These are phyloP conservation scores for Coemansia sp. DNA, from an alignment of 192 early-diverging fungal species.

Conservation along the genomic window DNA sequence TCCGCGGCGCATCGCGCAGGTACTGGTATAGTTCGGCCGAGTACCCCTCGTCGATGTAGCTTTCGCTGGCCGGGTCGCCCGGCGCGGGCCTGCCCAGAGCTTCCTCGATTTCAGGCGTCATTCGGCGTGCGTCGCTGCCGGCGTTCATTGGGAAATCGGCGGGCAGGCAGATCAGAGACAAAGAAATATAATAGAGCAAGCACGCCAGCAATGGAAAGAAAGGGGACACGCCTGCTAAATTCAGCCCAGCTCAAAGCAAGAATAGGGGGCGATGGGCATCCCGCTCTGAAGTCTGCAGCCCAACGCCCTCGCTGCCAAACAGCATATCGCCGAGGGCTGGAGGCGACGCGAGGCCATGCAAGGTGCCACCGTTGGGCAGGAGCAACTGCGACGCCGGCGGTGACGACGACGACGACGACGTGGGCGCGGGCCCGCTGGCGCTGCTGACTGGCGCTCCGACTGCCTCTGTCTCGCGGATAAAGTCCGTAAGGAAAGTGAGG, in stretches of 20 bases:
- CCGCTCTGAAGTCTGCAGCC: too few relatives aligned
- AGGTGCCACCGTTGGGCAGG: not conserved
- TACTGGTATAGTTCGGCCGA: slow-evolving; percentile 34
- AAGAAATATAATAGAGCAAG: too few relatives aligned
- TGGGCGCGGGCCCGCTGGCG: not conserved
- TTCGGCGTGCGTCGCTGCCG: not conserved
- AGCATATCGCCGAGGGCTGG: not conserved
- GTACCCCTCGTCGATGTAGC: slow-evolving; percentile 41
- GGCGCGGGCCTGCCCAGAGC: slow-evolving; percentile 30
- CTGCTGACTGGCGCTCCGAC: not conserved
- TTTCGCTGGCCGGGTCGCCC: slow-evolving; percentile 29
- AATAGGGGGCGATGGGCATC: too few relatives aligned
- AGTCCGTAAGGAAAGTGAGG: slow-evolving; percentile 22
- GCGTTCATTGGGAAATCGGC: too few relatives aligned
- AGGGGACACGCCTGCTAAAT: too few relatives aligned
- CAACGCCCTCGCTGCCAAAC: not conserved
- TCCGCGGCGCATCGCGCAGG: slow-evolving; percentile 34
- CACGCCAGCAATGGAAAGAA: too few relatives aligned
- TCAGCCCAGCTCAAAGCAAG: too few relatives aligned
- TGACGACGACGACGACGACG: not conserved
- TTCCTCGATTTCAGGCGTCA: slow-evolving; percentile 36
- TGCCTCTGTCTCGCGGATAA: slow-evolving; percentile 8
- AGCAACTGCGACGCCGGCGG: not conserved
- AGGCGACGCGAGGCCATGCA: not conserved
- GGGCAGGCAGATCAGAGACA: too few relatives aligned